phyloP scores from a whole-genome alignment of 1,284 basidiomycete genomes.

The Earliella scabrosa region DNA sequence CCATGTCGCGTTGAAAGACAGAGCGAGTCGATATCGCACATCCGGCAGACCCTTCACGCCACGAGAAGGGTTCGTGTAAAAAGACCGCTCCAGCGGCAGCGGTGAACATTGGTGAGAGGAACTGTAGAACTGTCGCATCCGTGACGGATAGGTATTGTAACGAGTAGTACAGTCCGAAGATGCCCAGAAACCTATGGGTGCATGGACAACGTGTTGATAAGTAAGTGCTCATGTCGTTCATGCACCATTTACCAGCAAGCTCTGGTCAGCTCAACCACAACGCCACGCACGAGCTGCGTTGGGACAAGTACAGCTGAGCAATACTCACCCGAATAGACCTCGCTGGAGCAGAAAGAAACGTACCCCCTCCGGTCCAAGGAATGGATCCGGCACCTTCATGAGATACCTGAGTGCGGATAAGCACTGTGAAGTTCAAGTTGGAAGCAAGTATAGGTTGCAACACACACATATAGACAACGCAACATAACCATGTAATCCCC shows the following conservation, averaged over 20 bases:
- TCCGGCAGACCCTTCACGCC: constrained; percentile 65
- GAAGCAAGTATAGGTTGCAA: too few relatives aligned
- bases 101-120: constrained; percentile 73
- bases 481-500: constrained; percentile 50
- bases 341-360: constrained; percentile 59
- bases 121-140: constrained; percentile 79
- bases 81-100: constrained; percentile 72
- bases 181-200: constrained; percentile 54
- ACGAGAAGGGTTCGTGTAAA: constrained; percentile 66
- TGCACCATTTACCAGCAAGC: too few relatives aligned
- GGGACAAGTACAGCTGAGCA: too few relatives aligned
- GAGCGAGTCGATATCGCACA: constrained; percentile 40
- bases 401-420: constrained; percentile 50
- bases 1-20: constrained; percentile 31
- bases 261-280: too few relatives aligned
- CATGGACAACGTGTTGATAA: not conserved
- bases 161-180: constrained; percentile 74
- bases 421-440: too few relatives aligned
- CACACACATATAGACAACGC: constrained; percentile 45
- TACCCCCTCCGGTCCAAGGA: constrained; percentile 71
- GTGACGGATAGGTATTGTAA: constrained; percentile 63
- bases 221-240: too few relatives aligned
- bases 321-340: constrained; percentile 62
- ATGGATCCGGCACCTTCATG: constrained; percentile 61
- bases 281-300: too few relatives aligned